These are phyloP conservation scores for Paracorniculantispora psalliotae DNA, from an alignment of 2,329 filamentous ascomycete species.

Conservation along the genomic window DNA sequence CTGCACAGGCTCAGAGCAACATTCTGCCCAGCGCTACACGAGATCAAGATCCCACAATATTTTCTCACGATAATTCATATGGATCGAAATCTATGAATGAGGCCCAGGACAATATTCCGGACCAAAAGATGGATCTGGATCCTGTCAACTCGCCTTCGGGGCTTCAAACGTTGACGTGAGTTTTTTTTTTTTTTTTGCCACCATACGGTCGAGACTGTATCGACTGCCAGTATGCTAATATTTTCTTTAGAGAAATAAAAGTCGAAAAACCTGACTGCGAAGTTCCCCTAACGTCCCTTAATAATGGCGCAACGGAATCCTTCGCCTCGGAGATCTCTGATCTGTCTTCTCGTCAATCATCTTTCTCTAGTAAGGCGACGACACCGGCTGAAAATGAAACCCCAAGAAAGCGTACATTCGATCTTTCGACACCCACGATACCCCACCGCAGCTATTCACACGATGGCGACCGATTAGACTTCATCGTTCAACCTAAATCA, in stretches of 20 bases:
- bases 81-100: background rate
- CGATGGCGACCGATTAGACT: conserved; percentile 35
- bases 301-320: conserved; percentile 32
- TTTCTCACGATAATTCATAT: background rate
- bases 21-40: background rate
- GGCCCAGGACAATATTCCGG: background rate
- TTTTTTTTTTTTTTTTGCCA: too few relatives aligned
- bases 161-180: background rate
- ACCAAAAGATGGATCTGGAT: background rate
- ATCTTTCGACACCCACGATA: conserved; percentile 14
- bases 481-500: conserved; percentile 66
- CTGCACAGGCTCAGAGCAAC: background rate
- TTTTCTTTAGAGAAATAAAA: background rate
- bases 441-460: conserved; percentile 20
- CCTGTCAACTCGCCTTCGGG: background rate
- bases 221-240: background rate
- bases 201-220: background rate
- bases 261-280: conserved; percentile 4
- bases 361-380: conserved; percentile 58
- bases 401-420: conserved; percentile 19
- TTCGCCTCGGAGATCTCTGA: conserved; percentile 53
- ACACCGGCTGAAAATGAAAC: conserved; percentile 48
- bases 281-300: background rate
- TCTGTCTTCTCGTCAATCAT: conserved; percentile 48
- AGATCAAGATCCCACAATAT: background rate